Base-by-base conservation (phyloP, 2,329 filamentous ascomycete genomes). In the Hypoxylon rubiginosum region DNA sequence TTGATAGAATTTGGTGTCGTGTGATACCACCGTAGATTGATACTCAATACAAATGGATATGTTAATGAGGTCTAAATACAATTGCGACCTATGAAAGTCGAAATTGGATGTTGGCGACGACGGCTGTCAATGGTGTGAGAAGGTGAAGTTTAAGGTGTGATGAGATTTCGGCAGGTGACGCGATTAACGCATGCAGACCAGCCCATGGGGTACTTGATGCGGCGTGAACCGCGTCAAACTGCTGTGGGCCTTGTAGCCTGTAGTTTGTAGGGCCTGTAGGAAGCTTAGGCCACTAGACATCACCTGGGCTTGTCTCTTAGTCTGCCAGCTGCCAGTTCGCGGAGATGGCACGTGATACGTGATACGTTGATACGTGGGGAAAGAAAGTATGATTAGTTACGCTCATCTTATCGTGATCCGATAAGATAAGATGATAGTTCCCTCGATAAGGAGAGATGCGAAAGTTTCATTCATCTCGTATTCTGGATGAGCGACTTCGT, bases 171-270 rank as follows among this genome's bases (percentile, higher is more conserved):
- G 46, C 28, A 58, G 36, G 68, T 70, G 66, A 66, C 66, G 68
- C 66, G 66, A 70, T 68, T 68, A 68, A 58, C 60, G 60, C 51
- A 60, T 61, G 68, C 50, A 68, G 56, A 68, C 62, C 63, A 59
- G 62, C 61, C 61, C 62, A 67, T 34, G 36, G 15, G 9, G 21
- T 24, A 24, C 21, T 15, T 62, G 48, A 30, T 65, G 46, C 62
- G 58, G 64, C 52, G 48, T 65, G 56, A 60, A 61, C 62, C 67
- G 64, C 62, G 65, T 66, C 56, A 17, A 61, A 43, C 34, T 36
- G 62, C 28, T 34, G 62, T 53, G 28, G 28, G 28, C 6, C 28
- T 30, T 4, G 2, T 24, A 24, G 21, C 21, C 21, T 24, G 21
- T 24, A 24, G 21, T 4, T 24, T 24, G 21, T 24, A 30, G 28